These are phyloP conservation scores for Apiospora arundinis DNA, from an alignment of 2,329 filamentous ascomycete genomes.

Conservation along the genomic window DNA sequence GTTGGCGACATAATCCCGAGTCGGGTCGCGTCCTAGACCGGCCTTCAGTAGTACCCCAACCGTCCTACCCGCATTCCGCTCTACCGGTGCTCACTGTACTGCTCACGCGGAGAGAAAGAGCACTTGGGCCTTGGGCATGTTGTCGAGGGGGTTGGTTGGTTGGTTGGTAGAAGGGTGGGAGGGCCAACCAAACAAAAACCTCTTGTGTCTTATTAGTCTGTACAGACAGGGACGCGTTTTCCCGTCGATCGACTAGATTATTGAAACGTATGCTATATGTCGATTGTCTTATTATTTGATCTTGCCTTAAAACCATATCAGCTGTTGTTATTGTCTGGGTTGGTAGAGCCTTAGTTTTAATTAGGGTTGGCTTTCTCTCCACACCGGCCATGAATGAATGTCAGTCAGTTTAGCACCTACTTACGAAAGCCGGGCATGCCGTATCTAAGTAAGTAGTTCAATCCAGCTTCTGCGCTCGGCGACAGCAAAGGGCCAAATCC, in stretches of 20 bases:
- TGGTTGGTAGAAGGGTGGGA: neutral
- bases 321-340: conserved; percentile 8
- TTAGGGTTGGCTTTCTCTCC: conserved; percentile 7
- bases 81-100: neutral
- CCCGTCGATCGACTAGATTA: neutral
- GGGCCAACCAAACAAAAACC: neutral
- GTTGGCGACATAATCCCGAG: neutral
- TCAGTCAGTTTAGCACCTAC: neutral
- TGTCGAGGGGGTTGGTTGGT: neutral
- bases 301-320: neutral
- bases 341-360: neutral
- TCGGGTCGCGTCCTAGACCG: neutral
- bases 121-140: neutral
- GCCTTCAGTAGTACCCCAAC: neutral
- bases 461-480: neutral
- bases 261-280: neutral
- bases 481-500: no score
- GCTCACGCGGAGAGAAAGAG: neutral
- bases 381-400: neutral
- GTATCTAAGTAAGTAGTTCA: neutral
- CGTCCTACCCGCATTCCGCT: neutral
- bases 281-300: neutral
- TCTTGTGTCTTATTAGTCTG: neutral
- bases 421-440: neutral
- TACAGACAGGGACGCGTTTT: neutral